Evolutionary conservation across 192 early-diverging fungal species (phyloP).

Genomic region (Coemansia sp.): DNA sequence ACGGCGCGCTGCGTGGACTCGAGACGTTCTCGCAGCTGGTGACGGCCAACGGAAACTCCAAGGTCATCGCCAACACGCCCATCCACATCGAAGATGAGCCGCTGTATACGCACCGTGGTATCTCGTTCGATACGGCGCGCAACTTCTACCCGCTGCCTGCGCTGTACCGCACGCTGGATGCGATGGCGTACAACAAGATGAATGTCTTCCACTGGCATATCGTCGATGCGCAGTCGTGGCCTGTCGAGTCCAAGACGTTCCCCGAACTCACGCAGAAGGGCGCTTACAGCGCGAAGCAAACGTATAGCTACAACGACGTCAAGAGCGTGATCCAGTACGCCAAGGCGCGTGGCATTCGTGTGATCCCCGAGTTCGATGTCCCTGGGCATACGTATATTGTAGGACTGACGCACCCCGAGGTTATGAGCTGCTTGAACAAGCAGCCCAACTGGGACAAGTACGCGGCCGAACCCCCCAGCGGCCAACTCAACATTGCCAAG

Average conservation of each 20-base stretch:
- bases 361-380: conserved; percentile 90
- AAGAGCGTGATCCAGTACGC: conserved; percentile 69
- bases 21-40: conserved; percentile 74
- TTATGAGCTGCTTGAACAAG: conserved; percentile 61
- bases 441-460: conserved; percentile 63
- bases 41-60: conserved; percentile 49
- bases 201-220: conserved; percentile 85
- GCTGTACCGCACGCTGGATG: conserved; percentile 63
- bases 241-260: conserved; percentile 60
- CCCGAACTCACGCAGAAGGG: conserved; percentile 62
- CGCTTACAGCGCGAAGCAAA: conserved; percentile 62
- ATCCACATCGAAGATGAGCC: conserved; percentile 66
- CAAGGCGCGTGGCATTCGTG: conserved; percentile 72
- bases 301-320: conserved; percentile 73
- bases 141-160: conserved; percentile 64
- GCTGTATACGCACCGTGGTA: conserved; percentile 64
- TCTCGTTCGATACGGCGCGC: conserved; percentile 67
- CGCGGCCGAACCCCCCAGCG: conserved; percentile 75
- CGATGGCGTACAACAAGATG: conserved; percentile 70
- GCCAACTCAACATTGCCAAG: conserved; percentile 75
- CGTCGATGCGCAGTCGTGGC: conserved; percentile 70
- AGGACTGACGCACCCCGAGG: conserved; percentile 56
- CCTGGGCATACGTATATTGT: conserved; percentile 72
- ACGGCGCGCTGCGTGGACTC: conserved; percentile 69
- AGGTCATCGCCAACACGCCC: conserved; percentile 59